Conservation (phyloP, 2,329 filamentous ascomycete species). For the Paracoccidioides brasiliensis region DNA sequence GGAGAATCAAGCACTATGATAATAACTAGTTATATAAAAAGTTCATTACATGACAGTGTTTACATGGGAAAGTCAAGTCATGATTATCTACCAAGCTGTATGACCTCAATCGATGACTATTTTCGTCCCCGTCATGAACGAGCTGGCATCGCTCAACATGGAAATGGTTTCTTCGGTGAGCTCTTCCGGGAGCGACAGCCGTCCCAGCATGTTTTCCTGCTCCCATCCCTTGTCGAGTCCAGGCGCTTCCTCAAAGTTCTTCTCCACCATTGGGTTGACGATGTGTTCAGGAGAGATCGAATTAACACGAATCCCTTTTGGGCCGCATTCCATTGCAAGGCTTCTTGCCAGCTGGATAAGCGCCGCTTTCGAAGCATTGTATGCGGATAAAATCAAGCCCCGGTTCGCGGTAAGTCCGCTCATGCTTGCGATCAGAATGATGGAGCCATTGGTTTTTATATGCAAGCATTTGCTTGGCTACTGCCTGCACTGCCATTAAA, state of each 20-base stretch:
- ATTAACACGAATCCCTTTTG: slow-evolving; percentile 41
- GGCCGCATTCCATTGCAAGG: slow-evolving; percentile 42
- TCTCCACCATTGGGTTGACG: slow-evolving; percentile 62
- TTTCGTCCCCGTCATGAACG: slow-evolving; percentile 58
- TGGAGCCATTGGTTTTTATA: slow-evolving; percentile 25
- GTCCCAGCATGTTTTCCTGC: slow-evolving; percentile 39
- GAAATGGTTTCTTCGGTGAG: slow-evolving; percentile 55
- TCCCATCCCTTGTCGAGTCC: slow-evolving; percentile 39
- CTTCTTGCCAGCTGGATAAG: slow-evolving; percentile 40
- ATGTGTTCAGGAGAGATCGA: slow-evolving; percentile 42
- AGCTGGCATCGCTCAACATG: slow-evolving; percentile 52
- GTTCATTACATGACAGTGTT: not conserved
- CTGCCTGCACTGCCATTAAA: slow-evolving; percentile 36
- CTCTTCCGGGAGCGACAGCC: slow-evolving; percentile 43
- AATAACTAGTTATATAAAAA: not conserved
- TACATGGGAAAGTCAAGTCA: not conserved
- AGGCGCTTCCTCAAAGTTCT: slow-evolving; percentile 57
- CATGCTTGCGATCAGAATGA: slow-evolving; percentile 40
- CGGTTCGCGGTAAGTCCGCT: slow-evolving; percentile 39
- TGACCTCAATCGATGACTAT: slow-evolving; percentile 62
- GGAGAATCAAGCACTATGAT: too few relatives aligned
- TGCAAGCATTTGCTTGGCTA: slow-evolving; percentile 22
- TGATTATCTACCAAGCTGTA: slow-evolving; percentile 28
- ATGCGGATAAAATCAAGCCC: slow-evolving; percentile 31
- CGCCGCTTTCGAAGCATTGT: slow-evolving; percentile 44